phyloP scores from a whole-genome alignment of 257 asterid genomes.

The Echium plantagineum region DNA sequence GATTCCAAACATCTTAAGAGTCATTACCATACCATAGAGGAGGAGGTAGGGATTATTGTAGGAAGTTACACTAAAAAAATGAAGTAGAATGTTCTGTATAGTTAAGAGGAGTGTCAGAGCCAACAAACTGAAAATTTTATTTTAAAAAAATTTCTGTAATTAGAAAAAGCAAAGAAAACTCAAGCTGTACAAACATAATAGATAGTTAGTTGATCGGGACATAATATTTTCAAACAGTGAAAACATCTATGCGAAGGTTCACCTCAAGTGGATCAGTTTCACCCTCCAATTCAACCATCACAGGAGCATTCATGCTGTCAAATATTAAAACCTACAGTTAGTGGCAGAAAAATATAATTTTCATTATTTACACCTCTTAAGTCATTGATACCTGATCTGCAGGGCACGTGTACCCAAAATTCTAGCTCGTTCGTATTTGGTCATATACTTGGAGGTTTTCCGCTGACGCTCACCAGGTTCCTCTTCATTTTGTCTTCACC shows the following conservation, averaged over 20 bases:
- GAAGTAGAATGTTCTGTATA: too few relatives aligned
- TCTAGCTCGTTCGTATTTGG: slow-evolving; percentile 90
- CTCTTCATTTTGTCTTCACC: slow-evolving; percentile 60
- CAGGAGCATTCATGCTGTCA: slow-evolving; percentile 93
- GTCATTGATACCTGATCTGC: slow-evolving; percentile 58
- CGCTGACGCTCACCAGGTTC: slow-evolving; percentile 56
- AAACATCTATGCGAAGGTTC: not conserved
- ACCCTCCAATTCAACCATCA: slow-evolving; percentile 95
- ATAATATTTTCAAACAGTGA: too few relatives aligned
- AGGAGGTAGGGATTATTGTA: too few relatives aligned
- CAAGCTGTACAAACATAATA: too few relatives aligned
- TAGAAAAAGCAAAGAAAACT: too few relatives aligned
- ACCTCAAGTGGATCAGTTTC: slow-evolving; percentile 95
- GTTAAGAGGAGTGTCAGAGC: too few relatives aligned
- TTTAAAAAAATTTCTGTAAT: too few relatives aligned
- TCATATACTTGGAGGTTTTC: slow-evolving; percentile 83
- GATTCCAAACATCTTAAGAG: too few relatives aligned
- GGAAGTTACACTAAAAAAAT: too few relatives aligned
- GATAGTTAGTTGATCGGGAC: too few relatives aligned
- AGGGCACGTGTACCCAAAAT: slow-evolving; percentile 85
- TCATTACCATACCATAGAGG: too few relatives aligned
- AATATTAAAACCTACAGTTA: not conserved
- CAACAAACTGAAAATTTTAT: too few relatives aligned
- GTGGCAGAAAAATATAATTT: not conserved
- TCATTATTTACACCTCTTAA: not conserved